phyloP scores from a whole-genome alignment of 306 rosid species.

The Medicago truncatula region MtrunA17r5.0-ANR NC_053049.1:43594001-43594500 shows the following conservation, averaged over 20 bases:
- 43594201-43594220: too few species aligned
- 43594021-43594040: constrained; percentile 88
- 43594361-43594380: constrained; percentile 78
- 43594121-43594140: neutral
- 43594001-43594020: constrained; percentile 69
- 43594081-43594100: constrained; percentile 23
- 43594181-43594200: too few species aligned
- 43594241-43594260: too few species aligned
- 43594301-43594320: too few species aligned
- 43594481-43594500: neutral
- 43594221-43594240: too few species aligned
- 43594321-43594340: constrained; percentile 34
- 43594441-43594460: neutral
- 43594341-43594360: constrained; percentile 60
- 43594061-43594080: constrained; percentile 22
- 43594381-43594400: constrained; percentile 40
- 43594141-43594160: too few species aligned
- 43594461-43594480: neutral
- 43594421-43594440: constrained; percentile 1
- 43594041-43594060: constrained; percentile 77
- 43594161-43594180: too few species aligned
- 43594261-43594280: too few species aligned
- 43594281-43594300: too few species aligned
- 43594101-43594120: constrained; percentile 15
- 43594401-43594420: constrained; percentile 4